phyloP scores from a whole-genome alignment of 1,284 basidiomycete species.

The Boletus holoroseus region DNA sequence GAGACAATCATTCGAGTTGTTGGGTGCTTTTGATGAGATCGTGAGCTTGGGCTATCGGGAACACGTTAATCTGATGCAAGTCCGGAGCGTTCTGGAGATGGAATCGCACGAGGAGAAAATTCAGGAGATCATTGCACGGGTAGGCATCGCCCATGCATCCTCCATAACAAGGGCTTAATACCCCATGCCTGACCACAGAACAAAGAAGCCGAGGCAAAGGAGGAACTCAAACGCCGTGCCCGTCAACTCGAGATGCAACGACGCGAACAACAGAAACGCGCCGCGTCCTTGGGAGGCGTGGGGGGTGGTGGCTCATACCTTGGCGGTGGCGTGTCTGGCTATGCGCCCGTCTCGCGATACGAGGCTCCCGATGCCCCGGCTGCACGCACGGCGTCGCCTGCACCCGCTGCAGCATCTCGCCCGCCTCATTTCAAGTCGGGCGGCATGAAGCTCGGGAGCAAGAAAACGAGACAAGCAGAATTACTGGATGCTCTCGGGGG shows the following conservation, averaged over 20 bases:
- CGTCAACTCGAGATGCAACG: constrained; percentile 99
- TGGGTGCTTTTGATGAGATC: constrained; percentile 97
- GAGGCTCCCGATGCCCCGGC: constrained; percentile 52
- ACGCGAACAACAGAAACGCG: constrained; percentile 81
- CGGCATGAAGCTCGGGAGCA: constrained; percentile 97
- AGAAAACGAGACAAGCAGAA: constrained; percentile 85
- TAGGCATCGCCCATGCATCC: constrained; percentile 36
- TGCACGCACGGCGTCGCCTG: constrained; percentile 47
- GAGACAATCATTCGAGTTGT: constrained; percentile 89
- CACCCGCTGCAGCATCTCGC: constrained; percentile 45
- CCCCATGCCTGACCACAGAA: constrained; percentile 50
- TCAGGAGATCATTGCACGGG: constrained; percentile 95
- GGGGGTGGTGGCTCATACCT: constrained; percentile 54
- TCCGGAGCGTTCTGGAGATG: constrained; percentile 92
- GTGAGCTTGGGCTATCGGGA: constrained; percentile 93
- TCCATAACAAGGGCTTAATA: neutral
- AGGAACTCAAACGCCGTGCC: constrained; percentile 96
- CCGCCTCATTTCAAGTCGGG: constrained; percentile 86
- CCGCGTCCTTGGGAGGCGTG: constrained; percentile 41
- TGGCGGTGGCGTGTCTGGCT: constrained; percentile 61
- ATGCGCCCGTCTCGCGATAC: constrained; percentile 66
- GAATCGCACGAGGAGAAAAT: constrained; percentile 99
- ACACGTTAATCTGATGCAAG: constrained; percentile 87
- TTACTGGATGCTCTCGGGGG: constrained; percentile 84
- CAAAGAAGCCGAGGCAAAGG: constrained; percentile 99